A percentile compares a stretch with the other conserved stretches of the same genome.
Evolutionary conservation across 2,329 filamentous ascomycete species (phyloP).

Genomic region (Arthrobotrys conoides): DNA sequence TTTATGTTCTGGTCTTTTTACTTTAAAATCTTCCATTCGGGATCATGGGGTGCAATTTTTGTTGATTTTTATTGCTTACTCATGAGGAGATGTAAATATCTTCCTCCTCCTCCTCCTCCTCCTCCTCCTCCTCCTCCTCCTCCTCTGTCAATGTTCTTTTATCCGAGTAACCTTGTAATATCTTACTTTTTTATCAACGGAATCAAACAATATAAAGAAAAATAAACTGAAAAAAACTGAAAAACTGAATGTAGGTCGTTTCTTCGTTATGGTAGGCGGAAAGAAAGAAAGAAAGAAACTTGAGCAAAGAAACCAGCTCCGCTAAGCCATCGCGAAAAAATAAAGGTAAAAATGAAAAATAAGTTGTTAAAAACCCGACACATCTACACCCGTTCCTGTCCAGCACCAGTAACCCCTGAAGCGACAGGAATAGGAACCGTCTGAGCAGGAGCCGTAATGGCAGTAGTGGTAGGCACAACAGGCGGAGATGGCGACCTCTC

Average conservation of each 20-base stretch:
- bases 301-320: slow-evolving; percentile 14
- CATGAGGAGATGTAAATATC: slow-evolving; percentile 27
- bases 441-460: not conserved
- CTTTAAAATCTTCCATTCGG: not conserved
- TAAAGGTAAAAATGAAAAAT: not conserved
- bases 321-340: slow-evolving; percentile 6
- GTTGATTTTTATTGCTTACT: not conserved
- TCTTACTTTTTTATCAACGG: not conserved
- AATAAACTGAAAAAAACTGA: not conserved
- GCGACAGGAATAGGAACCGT: not conserved
- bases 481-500: not conserved
- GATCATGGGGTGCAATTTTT: not conserved
- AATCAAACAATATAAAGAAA: not conserved
- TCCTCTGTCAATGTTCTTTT: not conserved
- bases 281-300: slow-evolving; percentile 3
- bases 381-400: not conserved
- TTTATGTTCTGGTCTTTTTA: not conserved
- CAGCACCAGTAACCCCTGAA: not conserved
- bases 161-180: slow-evolving; percentile 4
- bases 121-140: not conserved
- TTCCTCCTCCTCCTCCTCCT: not conserved
- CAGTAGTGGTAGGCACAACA: not conserved
- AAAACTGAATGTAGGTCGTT: not conserved
- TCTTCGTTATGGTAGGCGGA: not conserved
- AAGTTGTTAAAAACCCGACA: too few species aligned